phyloP scores from a whole-genome alignment of 805 yeast genomes.

The Nakazawaea wickerhamii region DNA sequence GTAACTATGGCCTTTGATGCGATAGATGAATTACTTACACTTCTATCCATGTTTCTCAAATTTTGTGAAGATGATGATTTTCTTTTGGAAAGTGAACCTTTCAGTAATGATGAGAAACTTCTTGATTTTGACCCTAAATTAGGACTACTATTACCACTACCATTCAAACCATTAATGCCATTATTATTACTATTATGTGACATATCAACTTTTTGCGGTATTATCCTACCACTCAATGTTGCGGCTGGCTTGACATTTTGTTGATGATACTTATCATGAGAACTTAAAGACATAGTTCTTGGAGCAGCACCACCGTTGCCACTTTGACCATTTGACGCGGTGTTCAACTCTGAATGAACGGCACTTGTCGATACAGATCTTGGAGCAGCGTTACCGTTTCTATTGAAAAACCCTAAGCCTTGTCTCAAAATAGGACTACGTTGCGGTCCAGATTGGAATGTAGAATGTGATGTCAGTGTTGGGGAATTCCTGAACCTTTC shows the following conservation, averaged over 20 bases:
- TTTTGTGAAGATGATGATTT: conserved; percentile 31
- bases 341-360: conserved; percentile 5
- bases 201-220: conserved; percentile 41
- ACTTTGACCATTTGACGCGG: neutral
- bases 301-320: neutral
- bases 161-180: conserved; percentile 1
- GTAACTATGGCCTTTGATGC: conserved; percentile 44
- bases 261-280: conserved; percentile 29
- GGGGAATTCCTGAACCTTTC: conserved; percentile 14
- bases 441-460: neutral
- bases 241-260: conserved; percentile 24
- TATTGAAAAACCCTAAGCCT: conserved; percentile 12
- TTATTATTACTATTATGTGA: conserved; percentile 11
- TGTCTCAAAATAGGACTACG: conserved; percentile 14
- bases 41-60: conserved; percentile 25
- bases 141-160: conserved; percentile 15
- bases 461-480: neutral
- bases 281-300: conserved; percentile 14
- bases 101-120: conserved; percentile 35
- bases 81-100: conserved; percentile 26
- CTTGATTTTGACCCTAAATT: conserved; percentile 40
- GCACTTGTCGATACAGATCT: conserved; percentile 13
- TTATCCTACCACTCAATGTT: conserved; percentile 37
- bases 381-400: conserved; percentile 5
- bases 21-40: conserved; percentile 22